phyloP scores from a whole-genome alignment of 805 yeast genomes.

The Suhomyces emberorum region DNA sequence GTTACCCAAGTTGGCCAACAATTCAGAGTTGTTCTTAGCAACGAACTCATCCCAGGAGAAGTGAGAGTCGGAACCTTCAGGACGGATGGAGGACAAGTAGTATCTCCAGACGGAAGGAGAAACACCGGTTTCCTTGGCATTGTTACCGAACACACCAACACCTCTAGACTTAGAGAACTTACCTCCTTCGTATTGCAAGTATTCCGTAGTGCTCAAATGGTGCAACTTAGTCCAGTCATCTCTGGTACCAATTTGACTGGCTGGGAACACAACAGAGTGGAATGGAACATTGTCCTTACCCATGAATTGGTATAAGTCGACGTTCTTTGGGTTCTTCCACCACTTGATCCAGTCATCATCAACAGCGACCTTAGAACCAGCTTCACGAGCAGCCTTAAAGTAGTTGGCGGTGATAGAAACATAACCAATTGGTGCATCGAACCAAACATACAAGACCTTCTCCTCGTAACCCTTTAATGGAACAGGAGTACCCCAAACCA shows the following conservation, averaged over 20 bases:
- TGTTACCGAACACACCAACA: constrained; percentile 97
- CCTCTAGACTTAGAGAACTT: constrained; percentile 98
- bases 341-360: constrained; percentile 69
- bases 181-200: constrained; percentile 96
- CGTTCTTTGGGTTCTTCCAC: constrained; percentile 95
- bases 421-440: constrained; percentile 97
- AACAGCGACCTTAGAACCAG: constrained; percentile 15
- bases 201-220: constrained; percentile 92
- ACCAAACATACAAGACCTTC: constrained; percentile 97
- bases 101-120: constrained; percentile 97
- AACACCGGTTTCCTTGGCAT: constrained; percentile 89
- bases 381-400: constrained; percentile 31
- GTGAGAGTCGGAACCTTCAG: constrained; percentile 94
- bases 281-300: constrained; percentile 99
- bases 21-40: constrained; percentile 86
- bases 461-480: constrained; percentile 83
- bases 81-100: constrained; percentile 87
- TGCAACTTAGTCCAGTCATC: constrained; percentile 89
- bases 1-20: constrained; percentile 94
- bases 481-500: constrained; percentile 98
- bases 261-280: constrained; percentile 98
- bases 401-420: constrained; percentile 94
- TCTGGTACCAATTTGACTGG: constrained; percentile 82
- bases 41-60: constrained; percentile 98
- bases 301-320: constrained; percentile 92